phyloP scores from a whole-genome alignment of 495 filamentous ascomycete genomes.

The Talaromyces ruber region DNA sequence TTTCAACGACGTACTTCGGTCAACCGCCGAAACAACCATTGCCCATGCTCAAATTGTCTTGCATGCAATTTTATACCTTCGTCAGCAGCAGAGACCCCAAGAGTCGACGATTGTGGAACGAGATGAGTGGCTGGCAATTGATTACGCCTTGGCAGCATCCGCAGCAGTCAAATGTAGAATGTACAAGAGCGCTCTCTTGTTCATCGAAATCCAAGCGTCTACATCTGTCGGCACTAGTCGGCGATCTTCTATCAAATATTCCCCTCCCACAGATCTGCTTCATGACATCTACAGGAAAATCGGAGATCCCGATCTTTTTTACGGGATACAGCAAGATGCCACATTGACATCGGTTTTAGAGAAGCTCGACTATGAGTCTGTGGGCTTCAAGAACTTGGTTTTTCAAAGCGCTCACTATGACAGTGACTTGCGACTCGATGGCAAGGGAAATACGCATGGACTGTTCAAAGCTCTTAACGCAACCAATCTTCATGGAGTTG shows the following conservation, averaged over 20 bases:
- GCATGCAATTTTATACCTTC: slow-evolving; percentile 77
- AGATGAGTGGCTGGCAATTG: slow-evolving; percentile 75
- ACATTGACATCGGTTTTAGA: slow-evolving; percentile 68
- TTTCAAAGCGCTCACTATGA: slow-evolving; percentile 91
- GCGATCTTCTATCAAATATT: slow-evolving; percentile 54
- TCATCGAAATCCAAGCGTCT: slow-evolving; percentile 64
- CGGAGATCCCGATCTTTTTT: slow-evolving; percentile 92
- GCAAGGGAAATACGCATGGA: slow-evolving; percentile 33
- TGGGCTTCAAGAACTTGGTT: slow-evolving; percentile 79
- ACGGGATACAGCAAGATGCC: slow-evolving; percentile 77
- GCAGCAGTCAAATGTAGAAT: slow-evolving; percentile 78
- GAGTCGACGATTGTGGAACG: slow-evolving; percentile 75
- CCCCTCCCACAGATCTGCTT: slow-evolving; percentile 57
- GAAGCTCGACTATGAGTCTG: slow-evolving; percentile 82
- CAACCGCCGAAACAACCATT: slow-evolving; percentile 24
- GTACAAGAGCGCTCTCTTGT: slow-evolving; percentile 77
- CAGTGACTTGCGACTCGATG: slow-evolving; percentile 59
- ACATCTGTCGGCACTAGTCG: slow-evolving; percentile 48
- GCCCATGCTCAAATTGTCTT: slow-evolving; percentile 56
- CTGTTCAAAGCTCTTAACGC: slow-evolving; percentile 36
- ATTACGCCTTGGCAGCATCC: slow-evolving; percentile 60
- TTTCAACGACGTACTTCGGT: slow-evolving; percentile 26
- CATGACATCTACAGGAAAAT: slow-evolving; percentile 80
- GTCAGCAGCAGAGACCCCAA: slow-evolving; percentile 64
- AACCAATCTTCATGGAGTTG: slow-evolving; percentile 38